Evolutionary conservation across 805 yeast species (phyloP).

Genomic region (Nematodospora valgi): DNA sequence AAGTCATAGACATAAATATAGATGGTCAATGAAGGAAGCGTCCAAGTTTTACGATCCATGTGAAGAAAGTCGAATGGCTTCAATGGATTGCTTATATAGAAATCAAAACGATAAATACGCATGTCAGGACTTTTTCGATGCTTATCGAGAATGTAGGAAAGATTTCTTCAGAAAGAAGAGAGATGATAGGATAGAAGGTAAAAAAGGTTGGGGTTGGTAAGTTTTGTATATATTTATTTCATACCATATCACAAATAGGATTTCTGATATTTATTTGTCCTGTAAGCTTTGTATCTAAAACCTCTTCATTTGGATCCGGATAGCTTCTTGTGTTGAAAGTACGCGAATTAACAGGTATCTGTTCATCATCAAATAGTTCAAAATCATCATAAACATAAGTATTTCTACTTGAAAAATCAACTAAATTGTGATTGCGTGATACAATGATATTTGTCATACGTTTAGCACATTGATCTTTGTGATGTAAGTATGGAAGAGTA

Average conservation of each 20-base stretch:
- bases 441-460: constrained; percentile 5
- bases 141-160: constrained; percentile 87
- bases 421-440: constrained; percentile 5
- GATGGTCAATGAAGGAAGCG: constrained; percentile 72
- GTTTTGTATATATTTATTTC: constrained; percentile 4
- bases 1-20: constrained; percentile 59
- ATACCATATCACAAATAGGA: constrained; percentile 9
- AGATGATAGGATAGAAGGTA: constrained; percentile 34
- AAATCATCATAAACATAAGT: constrained; percentile 11
- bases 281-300: constrained; percentile 5
- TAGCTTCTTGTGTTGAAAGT: constrained; percentile 4
- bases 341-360: constrained; percentile 5
- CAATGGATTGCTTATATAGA: constrained; percentile 76
- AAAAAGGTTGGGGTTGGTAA: constrained; percentile 40
- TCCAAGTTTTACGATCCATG: constrained; percentile 92
- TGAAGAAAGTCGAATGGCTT: constrained; percentile 82
- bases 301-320: no score
- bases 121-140: constrained; percentile 79
- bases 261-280: constrained; percentile 7
- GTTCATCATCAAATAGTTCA: constrained; percentile 9
- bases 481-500: constrained; percentile 25
- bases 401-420: constrained; percentile 4
- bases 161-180: constrained; percentile 39
- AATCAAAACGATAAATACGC: constrained; percentile 65
- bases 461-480: constrained; percentile 10